Evolutionary conservation across 2,329 filamentous ascomycete species (phyloP), one percentile per base, ranked within the genome.

Genomic region (Venturia oleaginea): DNA sequence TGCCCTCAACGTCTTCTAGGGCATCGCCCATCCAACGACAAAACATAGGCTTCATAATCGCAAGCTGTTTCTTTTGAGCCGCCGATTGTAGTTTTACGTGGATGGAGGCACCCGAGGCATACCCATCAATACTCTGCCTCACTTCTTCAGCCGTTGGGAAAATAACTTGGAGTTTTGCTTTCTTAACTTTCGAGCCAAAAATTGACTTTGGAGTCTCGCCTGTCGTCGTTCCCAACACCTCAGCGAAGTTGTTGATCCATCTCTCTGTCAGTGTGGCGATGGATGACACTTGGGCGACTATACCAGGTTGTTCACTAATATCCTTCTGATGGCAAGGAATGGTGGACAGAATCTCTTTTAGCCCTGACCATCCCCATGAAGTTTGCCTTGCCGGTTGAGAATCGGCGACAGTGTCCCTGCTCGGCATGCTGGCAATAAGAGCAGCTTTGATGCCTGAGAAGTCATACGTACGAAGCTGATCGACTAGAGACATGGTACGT

Each of bases 101-200:
- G 64, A 96, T 94, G 0, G 91, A 93, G 1, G 76, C 82, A 0
- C 92, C 92, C 0, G 90, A 90, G 2, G 70, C 74, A 71, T 96
- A 96, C 6, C 92, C 92, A 70, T 92, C 88, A 0, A 96, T 73
- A 0, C 88, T 92, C 48, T 78, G 79, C 19, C 90, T 84, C 65
- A 96, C 89, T 72, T 96, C 91, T 62, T 89, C 83, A 0, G 88
- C 79, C 0, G 91, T 93, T 0, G 92, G 92, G 68, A 93, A 96
- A 4, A 96, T 82, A 43, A 96, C 80, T 61, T 86, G 88, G 75
- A 89, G 87, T 4, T 75, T 78, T 0, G 86, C 81, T 24, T 74
- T 75, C 27, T 55, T 62, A 1, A 37, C 22, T 43, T 61, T 59
- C 3, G 40, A 17, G 6, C 24, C 63, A 57, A 32, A 22, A 6